Evolutionary conservation across 331 rosid genomes (phyloP).

Genomic region (Prunus yedoensis): DNA sequence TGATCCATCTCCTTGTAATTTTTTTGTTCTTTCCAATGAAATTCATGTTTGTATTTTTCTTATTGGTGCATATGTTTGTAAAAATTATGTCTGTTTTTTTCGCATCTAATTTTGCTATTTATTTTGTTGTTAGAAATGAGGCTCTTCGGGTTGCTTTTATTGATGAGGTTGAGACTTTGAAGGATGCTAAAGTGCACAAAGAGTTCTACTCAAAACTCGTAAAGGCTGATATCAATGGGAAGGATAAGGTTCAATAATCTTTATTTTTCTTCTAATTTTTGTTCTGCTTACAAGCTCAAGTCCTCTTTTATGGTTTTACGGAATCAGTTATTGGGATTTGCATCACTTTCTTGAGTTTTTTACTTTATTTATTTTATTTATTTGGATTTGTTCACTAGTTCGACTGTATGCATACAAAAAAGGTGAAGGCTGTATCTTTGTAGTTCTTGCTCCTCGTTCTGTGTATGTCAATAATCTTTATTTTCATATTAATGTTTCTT

Average conservation of each 20-base stretch:
- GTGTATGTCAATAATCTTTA: neutral
- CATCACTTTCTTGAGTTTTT: too few species aligned
- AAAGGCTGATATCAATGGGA: conserved; percentile 88
- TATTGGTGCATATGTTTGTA: too few species aligned
- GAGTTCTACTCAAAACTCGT: conserved; percentile 90
- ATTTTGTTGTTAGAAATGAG: conserved; percentile 61
- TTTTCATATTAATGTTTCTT: neutral
- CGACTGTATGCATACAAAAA: neutral
- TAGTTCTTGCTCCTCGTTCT: neutral
- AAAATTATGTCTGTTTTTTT: neutral
- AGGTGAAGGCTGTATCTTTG: neutral
- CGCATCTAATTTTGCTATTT: conserved; percentile 1
- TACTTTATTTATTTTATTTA: neutral
- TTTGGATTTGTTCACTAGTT: neutral
- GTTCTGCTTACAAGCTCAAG: neutral
- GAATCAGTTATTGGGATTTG: neutral
- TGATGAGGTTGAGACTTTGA: conserved; percentile 71
- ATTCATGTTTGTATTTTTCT: neutral
- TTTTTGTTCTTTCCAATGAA: neutral
- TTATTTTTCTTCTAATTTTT: neutral
- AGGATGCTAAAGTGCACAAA: conserved; percentile 61
- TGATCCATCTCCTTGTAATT: neutral
- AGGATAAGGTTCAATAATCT: conserved; percentile 64
- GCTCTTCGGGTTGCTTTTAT: conserved; percentile 95
- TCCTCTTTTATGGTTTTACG: neutral